phyloP scores from a whole-genome alignment of 2,329 filamentous ascomycete species.

The Microcyclospora tardicrescens region DNA sequence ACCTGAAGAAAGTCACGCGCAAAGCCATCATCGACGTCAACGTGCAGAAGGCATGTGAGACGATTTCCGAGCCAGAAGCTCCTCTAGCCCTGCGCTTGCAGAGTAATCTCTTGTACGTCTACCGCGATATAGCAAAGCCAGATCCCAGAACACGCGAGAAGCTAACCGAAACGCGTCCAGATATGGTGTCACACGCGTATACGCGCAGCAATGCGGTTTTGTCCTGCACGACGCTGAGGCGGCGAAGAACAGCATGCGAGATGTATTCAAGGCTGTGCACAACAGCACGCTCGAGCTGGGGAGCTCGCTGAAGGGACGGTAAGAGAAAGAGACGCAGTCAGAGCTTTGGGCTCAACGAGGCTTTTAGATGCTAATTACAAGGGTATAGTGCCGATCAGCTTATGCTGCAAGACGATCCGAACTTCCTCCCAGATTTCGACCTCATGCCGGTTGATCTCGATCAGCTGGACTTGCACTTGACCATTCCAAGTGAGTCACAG shows the following conservation, averaged over 20 bases:
- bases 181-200: conserved; percentile 74
- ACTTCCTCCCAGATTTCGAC: conserved; percentile 56
- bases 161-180: conserved; percentile 20
- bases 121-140: neutral
- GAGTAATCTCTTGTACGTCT: conserved; percentile 61
- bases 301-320: conserved; percentile 58
- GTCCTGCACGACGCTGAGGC: conserved; percentile 68
- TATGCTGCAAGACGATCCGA: conserved; percentile 67
- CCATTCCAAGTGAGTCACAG: conserved; percentile 23
- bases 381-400: conserved; percentile 56
- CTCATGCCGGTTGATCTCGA: conserved; percentile 49
- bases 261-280: conserved; percentile 47
- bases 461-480: conserved; percentile 37
- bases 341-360: neutral
- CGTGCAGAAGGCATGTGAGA: conserved; percentile 72
- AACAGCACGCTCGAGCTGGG: conserved; percentile 53
- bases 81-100: conserved; percentile 85
- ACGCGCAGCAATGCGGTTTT: conserved; percentile 75
- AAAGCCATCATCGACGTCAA: conserved; percentile 84
- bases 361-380: neutral
- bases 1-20: conserved; percentile 59
- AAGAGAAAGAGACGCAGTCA: conserved; percentile 21
- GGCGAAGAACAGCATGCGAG: conserved; percentile 59
- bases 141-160: neutral
- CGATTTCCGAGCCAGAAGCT: conserved; percentile 62